These are phyloP conservation scores for Curvularia lunata DNA, from an alignment of 2,329 filamentous ascomycete genomes.

Conservation along the genomic window DNA sequence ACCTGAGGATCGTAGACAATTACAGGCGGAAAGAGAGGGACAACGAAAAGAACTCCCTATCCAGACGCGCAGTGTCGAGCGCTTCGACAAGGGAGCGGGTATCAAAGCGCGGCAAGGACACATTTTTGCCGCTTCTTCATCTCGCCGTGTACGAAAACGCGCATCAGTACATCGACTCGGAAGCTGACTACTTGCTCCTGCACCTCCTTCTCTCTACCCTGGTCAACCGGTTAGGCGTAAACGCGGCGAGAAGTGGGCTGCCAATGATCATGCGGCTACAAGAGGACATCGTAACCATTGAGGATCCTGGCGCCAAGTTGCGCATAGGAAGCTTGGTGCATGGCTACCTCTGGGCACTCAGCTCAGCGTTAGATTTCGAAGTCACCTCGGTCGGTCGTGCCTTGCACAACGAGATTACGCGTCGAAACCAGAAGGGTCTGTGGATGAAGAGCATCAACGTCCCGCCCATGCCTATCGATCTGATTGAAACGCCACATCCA, in stretches of 20 bases:
- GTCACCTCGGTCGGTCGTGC: slow-evolving; percentile 70
- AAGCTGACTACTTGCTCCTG: slow-evolving; percentile 76
- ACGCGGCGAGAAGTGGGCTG: slow-evolving; percentile 76
- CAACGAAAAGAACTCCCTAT: slow-evolving; percentile 53
- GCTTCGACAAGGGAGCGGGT: slow-evolving; percentile 67
- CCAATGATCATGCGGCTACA: slow-evolving; percentile 91
- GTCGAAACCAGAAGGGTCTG: slow-evolving; percentile 74
- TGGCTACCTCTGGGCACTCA: slow-evolving; percentile 84
- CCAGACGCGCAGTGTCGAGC: slow-evolving; percentile 71
- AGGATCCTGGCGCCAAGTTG: slow-evolving; percentile 73
- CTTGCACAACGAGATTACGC: slow-evolving; percentile 76
- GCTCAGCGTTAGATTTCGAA: slow-evolving; percentile 79
- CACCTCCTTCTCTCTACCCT: slow-evolving; percentile 78
- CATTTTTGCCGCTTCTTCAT: slow-evolving; percentile 82
- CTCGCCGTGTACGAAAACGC: slow-evolving; percentile 89
- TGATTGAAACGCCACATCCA: slow-evolving; percentile 55
- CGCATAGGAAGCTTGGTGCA: slow-evolving; percentile 84
- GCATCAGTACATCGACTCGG: slow-evolving; percentile 66
- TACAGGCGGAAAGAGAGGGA: slow-evolving; percentile 51
- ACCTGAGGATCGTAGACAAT: slow-evolving; percentile 68
- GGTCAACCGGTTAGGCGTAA: slow-evolving; percentile 79
- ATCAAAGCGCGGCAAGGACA: slow-evolving; percentile 62
- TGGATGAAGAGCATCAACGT: slow-evolving; percentile 79
- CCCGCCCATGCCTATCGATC: slow-evolving; percentile 69
- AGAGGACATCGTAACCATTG: slow-evolving; percentile 75